Percentiles rank a stretch among this genome's conserved stretches.
These are phyloP conservation scores for Leccinum subfulvum DNA, from an alignment of 1,284 basidiomycete genomes.

Conservation along the genomic window DNA sequence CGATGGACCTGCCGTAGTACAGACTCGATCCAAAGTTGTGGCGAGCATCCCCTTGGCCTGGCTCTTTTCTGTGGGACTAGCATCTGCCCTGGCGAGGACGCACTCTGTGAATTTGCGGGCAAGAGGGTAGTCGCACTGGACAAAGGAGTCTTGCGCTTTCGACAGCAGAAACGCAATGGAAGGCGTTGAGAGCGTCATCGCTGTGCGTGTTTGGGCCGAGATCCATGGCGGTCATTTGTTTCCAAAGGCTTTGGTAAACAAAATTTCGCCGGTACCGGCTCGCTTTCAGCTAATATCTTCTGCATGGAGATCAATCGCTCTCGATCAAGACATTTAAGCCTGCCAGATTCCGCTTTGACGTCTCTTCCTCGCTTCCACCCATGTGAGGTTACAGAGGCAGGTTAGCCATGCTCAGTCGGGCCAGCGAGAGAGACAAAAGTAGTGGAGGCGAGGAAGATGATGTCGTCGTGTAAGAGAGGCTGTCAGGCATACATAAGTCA, in stretches of 20 bases:
- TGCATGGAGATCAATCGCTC: too few species aligned
- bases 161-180: constrained; percentile 56
- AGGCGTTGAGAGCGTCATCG: constrained; percentile 25
- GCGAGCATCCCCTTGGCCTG: constrained; percentile 82
- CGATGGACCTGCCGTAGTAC: background rate
- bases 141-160: constrained; percentile 76
- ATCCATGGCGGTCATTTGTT: background rate
- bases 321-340: background rate
- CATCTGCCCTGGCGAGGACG: constrained; percentile 64
- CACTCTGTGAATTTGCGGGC: constrained; percentile 72
- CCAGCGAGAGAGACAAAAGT: constrained; percentile 22
- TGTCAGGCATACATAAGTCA: constrained; percentile 28
- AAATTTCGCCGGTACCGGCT: too few species aligned
- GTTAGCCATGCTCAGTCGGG: background rate
- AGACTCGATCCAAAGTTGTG: background rate
- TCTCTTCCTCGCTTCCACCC: background rate
- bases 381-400: constrained; percentile 35
- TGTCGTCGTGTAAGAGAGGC: constrained; percentile 70
- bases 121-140: constrained; percentile 82
- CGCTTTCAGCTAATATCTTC: too few species aligned
- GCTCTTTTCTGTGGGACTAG: constrained; percentile 46
- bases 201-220: background rate
- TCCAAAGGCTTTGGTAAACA: background rate
- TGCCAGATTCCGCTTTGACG: background rate
- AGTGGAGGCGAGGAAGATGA: constrained; percentile 54